Evolutionary conservation across 2,329 filamentous ascomycete genomes (phyloP), one percentile per base, ranked within the genome.

Genomic region (Massarina eburnea): DNA sequence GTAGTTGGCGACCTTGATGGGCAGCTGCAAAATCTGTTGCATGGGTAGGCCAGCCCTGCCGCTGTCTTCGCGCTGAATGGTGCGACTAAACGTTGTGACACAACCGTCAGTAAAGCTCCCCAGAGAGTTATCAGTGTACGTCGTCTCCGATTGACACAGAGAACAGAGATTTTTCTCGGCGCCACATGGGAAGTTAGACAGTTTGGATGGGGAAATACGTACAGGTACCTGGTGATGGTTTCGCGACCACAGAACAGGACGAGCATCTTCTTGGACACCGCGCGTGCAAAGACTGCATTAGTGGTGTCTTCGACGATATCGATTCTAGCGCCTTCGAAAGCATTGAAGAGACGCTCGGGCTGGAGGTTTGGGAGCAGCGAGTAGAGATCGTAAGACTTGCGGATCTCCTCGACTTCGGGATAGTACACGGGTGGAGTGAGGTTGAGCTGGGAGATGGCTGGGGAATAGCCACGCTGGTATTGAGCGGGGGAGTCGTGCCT

Each of bases 1-100:
- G 7, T 48, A 45, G 30, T 57, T 57, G 10, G 46, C 37, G 3
- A 22, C 8, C 3, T 39, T 45, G 2, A 21, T 18, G 3, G 59
- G 59, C 2, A 65, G 14, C 6, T 26, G n/a, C 9, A 64, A 30
- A 10, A 43, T 36, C 19, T 60, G 58, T 1, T 19, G 26, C 1
- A 41, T 42, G 2, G 50, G 45, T 2, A 4, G 18, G 1, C 50
- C 54, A 8, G 2, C 21, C 14, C 35, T 42, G 10, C 33, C 18
- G 22, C 50, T 45, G n/a, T 57, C 48, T 18, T 51, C 37, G 12
- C 51, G 52, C 8, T 46, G 19, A 8, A 49, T n/a, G 0, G 57
- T 62, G 3, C 48, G 40, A 14, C 12, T 12, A 30, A 30, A 30
- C 15, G n/a, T n/a, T n/a, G n/a, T n/a, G n/a, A n/a, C n/a, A n/a